Percentiles rank a stretch among this genome's conserved stretches.
These are phyloP conservation scores for Limtongia smithiae DNA, from an alignment of 805 yeast species.

Conservation along the genomic window DNA sequence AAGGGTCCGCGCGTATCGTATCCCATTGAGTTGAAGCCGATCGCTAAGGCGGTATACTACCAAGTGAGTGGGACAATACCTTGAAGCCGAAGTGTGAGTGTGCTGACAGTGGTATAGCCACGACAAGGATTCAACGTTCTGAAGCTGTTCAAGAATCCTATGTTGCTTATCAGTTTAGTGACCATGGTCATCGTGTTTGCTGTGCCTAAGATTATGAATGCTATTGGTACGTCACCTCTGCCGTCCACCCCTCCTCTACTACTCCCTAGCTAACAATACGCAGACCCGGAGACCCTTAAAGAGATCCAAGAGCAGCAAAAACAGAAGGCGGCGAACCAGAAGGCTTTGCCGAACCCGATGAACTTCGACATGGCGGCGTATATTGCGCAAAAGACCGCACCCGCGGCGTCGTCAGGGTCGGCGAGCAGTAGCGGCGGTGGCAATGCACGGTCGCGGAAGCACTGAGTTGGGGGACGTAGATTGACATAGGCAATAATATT, in stretches of 20 bases:
- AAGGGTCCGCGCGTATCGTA: conserved; percentile 35
- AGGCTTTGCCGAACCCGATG: conserved; percentile 23
- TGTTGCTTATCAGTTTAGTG: conserved; percentile 37
- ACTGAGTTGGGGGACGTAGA: neutral
- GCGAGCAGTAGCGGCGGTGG: neutral
- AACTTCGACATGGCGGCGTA: conserved; percentile 36
- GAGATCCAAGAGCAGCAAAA: conserved; percentile 36
- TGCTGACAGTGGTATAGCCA: conserved; percentile 1
- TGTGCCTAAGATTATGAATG: conserved; percentile 35
- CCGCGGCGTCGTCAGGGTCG: conserved; percentile 1
- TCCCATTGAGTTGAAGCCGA: conserved; percentile 35
- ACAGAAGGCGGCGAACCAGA: conserved; percentile 23
- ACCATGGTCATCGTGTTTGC: conserved; percentile 37
- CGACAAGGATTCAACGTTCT: conserved; percentile 35
- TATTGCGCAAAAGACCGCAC: conserved; percentile 33
- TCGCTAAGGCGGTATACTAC: conserved; percentile 32
- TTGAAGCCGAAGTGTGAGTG: neutral
- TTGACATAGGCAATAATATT: neutral
- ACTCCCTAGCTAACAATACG: neutral
- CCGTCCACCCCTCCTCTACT: neutral
- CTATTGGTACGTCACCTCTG: conserved; percentile 29
- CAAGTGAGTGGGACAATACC: conserved; percentile 4
- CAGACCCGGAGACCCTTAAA: conserved; percentile 37
- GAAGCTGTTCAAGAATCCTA: conserved; percentile 37
- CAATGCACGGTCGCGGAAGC: neutral